Percentiles rank a stretch among this genome's conserved stretches.
phyloP scores from a whole-genome alignment of 78 protist species.

The Ministeria vibrans region DNA sequence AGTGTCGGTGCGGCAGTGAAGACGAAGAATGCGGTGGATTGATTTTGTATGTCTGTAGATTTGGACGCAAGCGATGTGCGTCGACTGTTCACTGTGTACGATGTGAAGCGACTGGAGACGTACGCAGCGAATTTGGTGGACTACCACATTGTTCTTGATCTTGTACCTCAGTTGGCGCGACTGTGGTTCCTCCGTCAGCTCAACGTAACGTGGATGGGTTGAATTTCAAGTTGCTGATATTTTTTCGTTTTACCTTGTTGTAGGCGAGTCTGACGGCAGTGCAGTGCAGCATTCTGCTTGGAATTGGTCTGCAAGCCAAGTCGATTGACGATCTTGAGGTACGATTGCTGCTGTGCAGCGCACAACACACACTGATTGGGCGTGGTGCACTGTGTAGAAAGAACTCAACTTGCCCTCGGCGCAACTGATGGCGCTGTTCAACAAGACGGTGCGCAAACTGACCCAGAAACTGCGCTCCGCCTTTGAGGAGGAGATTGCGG shows the following conservation, averaged over 20 bases:
- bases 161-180: constrained; percentile 74
- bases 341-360: no score
- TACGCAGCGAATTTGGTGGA: constrained; percentile 64
- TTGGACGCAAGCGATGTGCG: no score
- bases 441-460: constrained; percentile 1
- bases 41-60: no score
- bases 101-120: constrained; percentile 77
- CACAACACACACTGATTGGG: no score
- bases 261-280: constrained; percentile 32
- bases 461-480: neutral
- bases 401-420: neutral
- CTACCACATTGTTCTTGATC: constrained; percentile 81
- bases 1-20: neutral
- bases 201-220: no score
- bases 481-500: neutral
- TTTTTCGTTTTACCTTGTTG: neutral
- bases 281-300: constrained; percentile 80
- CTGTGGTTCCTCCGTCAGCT: constrained; percentile 49
- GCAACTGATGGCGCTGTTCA: constrained; percentile 4
- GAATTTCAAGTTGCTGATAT: no score
- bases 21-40: constrained; percentile 12
- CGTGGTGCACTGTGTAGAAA: neutral
- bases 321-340: constrained; percentile 34
- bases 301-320: constrained; percentile 81
- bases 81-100: constrained; percentile 49